Evolutionary conservation across 169 alveolate genomes (phyloP).

Genomic region (Cyclospora cayetanensis): DNA sequence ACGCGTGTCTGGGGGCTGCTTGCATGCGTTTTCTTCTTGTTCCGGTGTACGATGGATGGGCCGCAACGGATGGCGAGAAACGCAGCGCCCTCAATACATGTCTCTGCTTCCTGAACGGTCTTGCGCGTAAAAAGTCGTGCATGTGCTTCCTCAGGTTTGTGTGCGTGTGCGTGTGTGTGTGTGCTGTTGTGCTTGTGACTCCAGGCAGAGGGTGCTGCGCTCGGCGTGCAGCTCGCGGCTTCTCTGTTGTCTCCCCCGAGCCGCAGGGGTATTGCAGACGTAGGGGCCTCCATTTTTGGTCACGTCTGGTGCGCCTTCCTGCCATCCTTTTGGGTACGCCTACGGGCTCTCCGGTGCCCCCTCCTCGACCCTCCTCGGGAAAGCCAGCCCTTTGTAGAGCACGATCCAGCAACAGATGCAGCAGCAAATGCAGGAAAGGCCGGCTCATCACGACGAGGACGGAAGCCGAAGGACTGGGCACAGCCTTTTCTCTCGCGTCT

Average conservation of each 20-base stretch:
- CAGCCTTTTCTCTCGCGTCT: neutral
- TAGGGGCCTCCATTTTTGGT: neutral
- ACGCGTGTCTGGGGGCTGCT: no score
- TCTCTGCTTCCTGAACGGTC: no score
- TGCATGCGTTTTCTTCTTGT: no score
- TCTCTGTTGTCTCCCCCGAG: constrained; percentile 15
- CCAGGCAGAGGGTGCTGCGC: neutral
- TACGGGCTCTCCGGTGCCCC: constrained; percentile 16
- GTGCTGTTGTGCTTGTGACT: neutral
- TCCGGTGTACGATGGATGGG: no score
- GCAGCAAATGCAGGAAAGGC: neutral
- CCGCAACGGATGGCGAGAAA: no score
- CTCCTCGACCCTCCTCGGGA: no score
- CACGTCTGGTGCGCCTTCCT: constrained; percentile 22
- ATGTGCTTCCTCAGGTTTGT: no score
- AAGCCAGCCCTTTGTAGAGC: neutral
- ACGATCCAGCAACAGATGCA: neutral
- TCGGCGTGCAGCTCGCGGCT: neutral
- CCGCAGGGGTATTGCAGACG: neutral
- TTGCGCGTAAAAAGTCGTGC: no score
- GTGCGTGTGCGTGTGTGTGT: no score
- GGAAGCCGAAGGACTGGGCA: neutral
- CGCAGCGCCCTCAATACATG: no score
- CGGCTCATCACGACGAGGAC: neutral
- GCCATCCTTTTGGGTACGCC: constrained; percentile 40